Base-by-base conservation (phyloP, 805 yeast genomes). In the Komagataella mondaviorum region DNA sequence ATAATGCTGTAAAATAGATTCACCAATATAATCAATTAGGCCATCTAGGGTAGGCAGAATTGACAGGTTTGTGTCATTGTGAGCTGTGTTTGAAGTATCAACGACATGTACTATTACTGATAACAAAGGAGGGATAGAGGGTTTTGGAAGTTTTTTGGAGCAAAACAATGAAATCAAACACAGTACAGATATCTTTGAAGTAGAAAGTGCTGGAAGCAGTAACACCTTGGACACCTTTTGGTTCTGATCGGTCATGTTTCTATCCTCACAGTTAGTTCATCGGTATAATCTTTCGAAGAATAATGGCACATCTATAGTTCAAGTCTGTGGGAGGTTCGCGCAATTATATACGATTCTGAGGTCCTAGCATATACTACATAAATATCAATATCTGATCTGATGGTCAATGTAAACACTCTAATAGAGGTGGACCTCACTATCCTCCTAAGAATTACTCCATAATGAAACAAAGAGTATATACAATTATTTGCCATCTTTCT, bases 101-200 rank as follows among this genome's bases (percentile, higher is more conserved):
- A 30, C 39, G 12, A 30, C 39, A 14, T 30, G 39, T 4, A 30
- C 39, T 30, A 30, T 30, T 7, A 30, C 60, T 2, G 72, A 56
- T 43, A 78, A 57, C 14, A 73, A 57, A 0, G 75, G 70, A 6
- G 73, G 68, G 20, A 66, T 61, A 23, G 67, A 60, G 18, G 59
- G 56, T 14, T 62, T 55, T 4, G 79, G 79, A 1, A 75, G 55
- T 14, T 61, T 60, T 6, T 68, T 68, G 10, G 68, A 60, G 48
- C 79, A 68, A 56, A 77, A 76, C 0, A 74, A 73, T 14, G 70
- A 70, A 4, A 80, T 68, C 12, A 82, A 58, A 2, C 73, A 63
- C 7, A 80, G 57, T 1, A 80, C 56, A 1, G 81, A 76, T 0
- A 82, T 63, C 55, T 77, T 79, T 52, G 77, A 72, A 0, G 86